Base-by-base conservation (phyloP, 805 yeast species). In the Starmerella khaoyaiensis region DNA sequence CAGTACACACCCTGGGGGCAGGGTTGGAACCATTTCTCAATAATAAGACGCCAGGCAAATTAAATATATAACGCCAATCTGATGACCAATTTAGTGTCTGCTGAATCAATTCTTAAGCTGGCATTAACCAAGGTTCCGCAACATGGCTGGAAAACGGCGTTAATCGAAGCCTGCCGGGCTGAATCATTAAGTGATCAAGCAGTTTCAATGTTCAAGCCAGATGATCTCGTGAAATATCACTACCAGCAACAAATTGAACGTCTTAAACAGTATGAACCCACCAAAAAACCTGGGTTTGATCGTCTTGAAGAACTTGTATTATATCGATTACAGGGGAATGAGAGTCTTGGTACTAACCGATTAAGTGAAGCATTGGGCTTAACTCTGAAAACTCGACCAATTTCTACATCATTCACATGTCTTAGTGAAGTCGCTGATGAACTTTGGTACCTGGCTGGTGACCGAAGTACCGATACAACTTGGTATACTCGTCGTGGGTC, bases 401-500 rank as follows among this genome's bases (percentile, higher is more conserved):
- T 77, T 22, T 49, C 60, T 8, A 55, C 53, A 21, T 71, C 90
- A 0, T 49, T 79, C 34, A 70, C 69, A 25, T 93, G 82, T 52
- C 67, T 90, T 39, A 79, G 75, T 48, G 68, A 71, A 36, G 64
- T 86, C 39, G 68, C 83, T 10, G 97, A 87, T 59, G 97, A 90
- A 54, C 66, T 87, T 41, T 71, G 81, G 31, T 83, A 60, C 57
- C 74, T 72, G 48, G 74, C 94, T 0, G 90, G 86, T 9, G 96
- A 86, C 54, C 52, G 58, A 36, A 70, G 90, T 16, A 74, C 61
- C 15, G 94, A 83, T 56, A 76, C 79, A 55, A 78, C 82, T 3
- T 87, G 98, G 98, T 87, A 87, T 57, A 64, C 93, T n/a, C 80
- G 84, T 53, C 65, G 98, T 46, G 61, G 78, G 12, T 69, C 79